Evolutionary conservation across 192 early-diverging fungal genomes (phyloP).

Genomic region (Dissophora globulifera): DNA sequence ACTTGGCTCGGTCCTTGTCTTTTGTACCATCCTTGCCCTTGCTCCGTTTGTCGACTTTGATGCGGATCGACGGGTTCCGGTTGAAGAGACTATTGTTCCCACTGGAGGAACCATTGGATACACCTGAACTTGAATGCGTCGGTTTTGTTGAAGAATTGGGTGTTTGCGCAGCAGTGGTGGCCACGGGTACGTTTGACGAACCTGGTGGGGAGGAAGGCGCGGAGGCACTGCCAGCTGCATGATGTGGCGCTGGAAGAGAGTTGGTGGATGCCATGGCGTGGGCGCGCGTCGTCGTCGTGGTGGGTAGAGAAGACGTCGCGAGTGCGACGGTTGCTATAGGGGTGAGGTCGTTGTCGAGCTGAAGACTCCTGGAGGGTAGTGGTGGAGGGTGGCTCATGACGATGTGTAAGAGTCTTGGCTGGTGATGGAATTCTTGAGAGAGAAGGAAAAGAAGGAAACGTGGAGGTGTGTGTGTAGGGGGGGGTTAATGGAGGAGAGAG

Average conservation of each 20-base stretch:
- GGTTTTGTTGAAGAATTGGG: background rate
- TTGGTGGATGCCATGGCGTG: background rate
- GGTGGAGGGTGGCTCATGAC: too few relatives aligned
- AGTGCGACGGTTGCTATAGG: background rate
- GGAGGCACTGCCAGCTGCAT: too few relatives aligned
- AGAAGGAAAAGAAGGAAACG: too few relatives aligned
- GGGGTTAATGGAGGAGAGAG: too few relatives aligned
- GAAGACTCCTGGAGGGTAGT: too few relatives aligned
- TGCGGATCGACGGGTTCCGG: conserved; percentile 10
- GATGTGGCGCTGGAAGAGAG: background rate
- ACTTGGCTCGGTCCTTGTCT: background rate
- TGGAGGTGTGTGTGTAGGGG: too few relatives aligned
- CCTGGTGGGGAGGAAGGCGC: too few relatives aligned
- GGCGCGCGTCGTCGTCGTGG: conserved; percentile 3
- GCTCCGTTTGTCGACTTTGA: conserved; percentile 6
- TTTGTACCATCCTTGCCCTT: conserved; percentile 12
- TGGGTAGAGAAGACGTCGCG: background rate
- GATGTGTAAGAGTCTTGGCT: too few relatives aligned
- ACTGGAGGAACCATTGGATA: too few relatives aligned
- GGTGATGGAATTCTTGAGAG: too few relatives aligned
- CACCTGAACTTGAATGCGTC: too few relatives aligned
- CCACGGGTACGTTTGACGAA: background rate
- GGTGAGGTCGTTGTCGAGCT: too few relatives aligned
- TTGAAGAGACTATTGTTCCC: background rate
- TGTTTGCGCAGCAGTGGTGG: background rate